Base-by-base conservation (phyloP, 345 rosid genomes). In the Corchorus capsularis region DNA sequence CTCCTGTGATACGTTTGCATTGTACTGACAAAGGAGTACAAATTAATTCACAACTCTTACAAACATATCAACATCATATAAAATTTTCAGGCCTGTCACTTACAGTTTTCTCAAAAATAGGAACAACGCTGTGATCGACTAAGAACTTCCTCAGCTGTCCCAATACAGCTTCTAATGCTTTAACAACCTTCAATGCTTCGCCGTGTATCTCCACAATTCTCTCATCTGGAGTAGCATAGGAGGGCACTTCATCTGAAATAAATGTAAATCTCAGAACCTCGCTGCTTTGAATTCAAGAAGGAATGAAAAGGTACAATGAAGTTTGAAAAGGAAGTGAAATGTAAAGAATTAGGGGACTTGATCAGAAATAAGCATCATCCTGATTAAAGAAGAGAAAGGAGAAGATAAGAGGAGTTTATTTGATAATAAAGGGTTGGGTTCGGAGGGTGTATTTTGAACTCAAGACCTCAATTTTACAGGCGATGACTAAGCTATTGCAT, bases 31-130 rank as follows among this genome's bases (percentile, higher is more conserved):
- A 75, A 54, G 41, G n/a, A 71, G 2, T 20, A 63, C 5, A n/a
- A 2, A 50, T 76, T 63, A 79, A 17, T 77, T 46, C 17, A 52
- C 14, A 56, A 19, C 53, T 15, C 12, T 11, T 56, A 15, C 16
- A n/a, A 72, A 55, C 8, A 11, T 9, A 27, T 14, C 57, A 0
- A 54, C 27, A 27, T 27, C 27, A 27, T 27, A 47, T 55, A 32
- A 9, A 64, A 55, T 12, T 34, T 54, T 74, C 22, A 43, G 45
- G 55, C 27, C n/a, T 10, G 17, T 52, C 57, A 76, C 87, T 71
- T 77, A 84, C 87, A 53, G n/a, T 65, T 76, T 74, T 77, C 82
- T 84, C 87, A 79, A 84, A 84, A 35, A 84, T n/a, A 66, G 84
- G 87, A 74, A 84, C 47, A 43, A 81, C 76, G 15, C 77, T 79